Conservation (phyloP, 768 basidiomycete genomes). For the Nidularia sp. region DNA sequence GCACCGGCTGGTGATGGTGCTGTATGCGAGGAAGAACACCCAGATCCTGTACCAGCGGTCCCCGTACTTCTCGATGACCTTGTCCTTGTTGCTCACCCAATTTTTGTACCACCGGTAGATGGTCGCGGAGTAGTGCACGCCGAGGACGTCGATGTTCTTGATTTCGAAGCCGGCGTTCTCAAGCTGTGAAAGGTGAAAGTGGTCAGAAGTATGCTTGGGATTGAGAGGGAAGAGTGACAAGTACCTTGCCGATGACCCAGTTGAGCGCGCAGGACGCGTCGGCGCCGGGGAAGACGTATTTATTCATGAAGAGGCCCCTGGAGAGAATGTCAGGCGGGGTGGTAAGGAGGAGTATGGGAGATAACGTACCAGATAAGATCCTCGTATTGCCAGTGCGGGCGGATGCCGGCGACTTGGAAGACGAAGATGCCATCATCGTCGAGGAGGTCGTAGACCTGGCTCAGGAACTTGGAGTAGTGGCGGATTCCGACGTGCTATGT, state of each 20-base stretch:
- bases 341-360: not conserved
- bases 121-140: conserved; percentile 95
- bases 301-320: conserved; percentile 97
- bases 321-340: not conserved
- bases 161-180: conserved; percentile 95
- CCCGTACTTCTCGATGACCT: conserved; percentile 85
- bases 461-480: conserved; percentile 84
- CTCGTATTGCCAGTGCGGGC: conserved; percentile 97
- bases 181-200: conserved; percentile 58
- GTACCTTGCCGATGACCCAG: conserved; percentile 77
- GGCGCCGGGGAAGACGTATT: conserved; percentile 97
- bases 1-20: conserved; percentile 76
- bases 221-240: not conserved
- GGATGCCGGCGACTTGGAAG: conserved; percentile 95
- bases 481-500: conserved; percentile 93
- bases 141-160: conserved; percentile 94
- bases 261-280: conserved; percentile 94
- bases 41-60: conserved; percentile 93
- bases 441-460: conserved; percentile 88
- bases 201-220: too few species aligned
- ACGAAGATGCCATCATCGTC: conserved; percentile 94
- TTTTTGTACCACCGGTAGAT: conserved; percentile 93
- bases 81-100: conserved; percentile 93
- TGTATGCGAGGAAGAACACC: conserved; percentile 96
- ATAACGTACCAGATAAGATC: conserved; percentile 82